Evolutionary conservation across 1,284 basidiomycete species (phyloP).

Genomic region (Tetrapyrgos nigripes): DNA sequence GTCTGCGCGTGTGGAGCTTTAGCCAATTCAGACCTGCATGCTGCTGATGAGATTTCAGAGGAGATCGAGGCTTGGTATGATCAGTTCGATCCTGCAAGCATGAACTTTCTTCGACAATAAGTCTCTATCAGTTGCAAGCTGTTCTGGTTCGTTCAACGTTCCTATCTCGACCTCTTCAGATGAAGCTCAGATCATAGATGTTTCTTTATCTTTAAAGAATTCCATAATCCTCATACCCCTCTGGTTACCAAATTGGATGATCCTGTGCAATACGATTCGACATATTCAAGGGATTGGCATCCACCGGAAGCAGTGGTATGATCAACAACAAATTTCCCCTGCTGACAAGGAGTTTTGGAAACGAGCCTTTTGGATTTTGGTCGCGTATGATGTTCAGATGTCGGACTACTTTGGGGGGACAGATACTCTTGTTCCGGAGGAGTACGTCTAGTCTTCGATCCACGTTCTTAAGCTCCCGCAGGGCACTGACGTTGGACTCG

Average conservation of each 20-base stretch:
- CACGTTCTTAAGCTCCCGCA: not conserved
- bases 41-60: not conserved
- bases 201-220: not conserved
- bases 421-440: slow-evolving; percentile 11
- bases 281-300: slow-evolving; percentile 17
- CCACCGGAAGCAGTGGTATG: slow-evolving; percentile 8
- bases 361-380: slow-evolving; percentile 18
- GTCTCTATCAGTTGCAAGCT: slow-evolving; percentile 2
- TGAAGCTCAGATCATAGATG: not conserved
- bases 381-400: slow-evolving; percentile 14
- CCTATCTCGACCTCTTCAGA: no score
- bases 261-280: slow-evolving; percentile 4
- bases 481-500: not conserved
- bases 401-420: slow-evolving; percentile 16
- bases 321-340: not conserved
- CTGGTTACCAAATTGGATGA: slow-evolving; percentile 2
- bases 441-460: slow-evolving; percentile 5
- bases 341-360: slow-evolving; percentile 19
- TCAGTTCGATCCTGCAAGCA: not conserved
- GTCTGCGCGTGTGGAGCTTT: slow-evolving; percentile 5
- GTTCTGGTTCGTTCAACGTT: not conserved
- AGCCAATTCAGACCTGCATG: not conserved
- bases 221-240: not conserved
- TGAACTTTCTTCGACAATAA: not conserved
- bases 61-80: not conserved